Conservation (phyloP, 1,139 yeast species). For the Blastobotrys apis region DNA sequence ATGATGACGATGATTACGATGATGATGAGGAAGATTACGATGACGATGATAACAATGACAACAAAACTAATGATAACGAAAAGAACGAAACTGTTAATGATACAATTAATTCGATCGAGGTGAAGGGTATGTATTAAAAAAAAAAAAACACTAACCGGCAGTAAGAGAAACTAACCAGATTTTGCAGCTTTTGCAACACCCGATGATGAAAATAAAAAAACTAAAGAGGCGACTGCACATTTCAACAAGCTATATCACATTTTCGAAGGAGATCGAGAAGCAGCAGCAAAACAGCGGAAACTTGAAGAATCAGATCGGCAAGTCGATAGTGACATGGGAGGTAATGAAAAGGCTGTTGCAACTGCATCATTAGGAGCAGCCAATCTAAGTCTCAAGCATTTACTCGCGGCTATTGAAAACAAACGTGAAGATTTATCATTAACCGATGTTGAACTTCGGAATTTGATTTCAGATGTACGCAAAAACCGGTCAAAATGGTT, state of each 20-base stretch:
- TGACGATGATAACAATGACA: conserved; percentile 9
- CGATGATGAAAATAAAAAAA: conserved; percentile 18
- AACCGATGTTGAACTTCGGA: conserved; percentile 81
- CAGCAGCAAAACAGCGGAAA: conserved; percentile 69
- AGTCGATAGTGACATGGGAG: conserved; percentile 43
- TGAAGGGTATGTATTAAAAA: not conserved
- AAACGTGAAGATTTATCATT: conserved; percentile 69
- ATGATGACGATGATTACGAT: conserved; percentile 31
- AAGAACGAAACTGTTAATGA: not conserved
- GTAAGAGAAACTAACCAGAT: not conserved
- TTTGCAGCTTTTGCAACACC: conserved; percentile 1
- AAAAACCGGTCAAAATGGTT: conserved; percentile 97
- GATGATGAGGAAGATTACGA: conserved; percentile 29
- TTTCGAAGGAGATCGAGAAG: conserved; percentile 79
- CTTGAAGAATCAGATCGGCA: conserved; percentile 76
- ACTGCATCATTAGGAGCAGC: conserved; percentile 70
- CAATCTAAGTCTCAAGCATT: conserved; percentile 73
- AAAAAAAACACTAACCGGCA: not conserved
- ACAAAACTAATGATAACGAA: not conserved
- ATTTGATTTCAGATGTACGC: conserved; percentile 84
- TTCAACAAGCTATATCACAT: conserved; percentile 58
- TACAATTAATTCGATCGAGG: not conserved
- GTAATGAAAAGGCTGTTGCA: conserved; percentile 9
- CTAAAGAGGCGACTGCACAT: conserved; percentile 34
- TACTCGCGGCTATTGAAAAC: conserved; percentile 70